Evolutionary conservation across 768 basidiomycete genomes (phyloP), one percentile per base, ranked within the genome.

Genomic region (Boletus coccyginus): DNA sequence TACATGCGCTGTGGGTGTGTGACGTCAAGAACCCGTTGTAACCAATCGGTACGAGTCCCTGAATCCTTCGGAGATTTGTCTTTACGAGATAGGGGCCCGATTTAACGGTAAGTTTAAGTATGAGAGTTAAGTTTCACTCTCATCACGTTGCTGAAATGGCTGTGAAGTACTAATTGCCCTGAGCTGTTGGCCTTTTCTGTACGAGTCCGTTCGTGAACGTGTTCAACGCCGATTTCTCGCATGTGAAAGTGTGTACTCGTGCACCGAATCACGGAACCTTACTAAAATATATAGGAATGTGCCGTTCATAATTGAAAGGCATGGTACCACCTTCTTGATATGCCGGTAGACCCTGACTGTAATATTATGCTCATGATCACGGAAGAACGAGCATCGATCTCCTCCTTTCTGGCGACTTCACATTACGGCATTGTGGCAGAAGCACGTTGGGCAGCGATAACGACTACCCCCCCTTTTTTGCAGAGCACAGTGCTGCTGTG

Each of bases 291-390:
- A n/a, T 31, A 45, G 45, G 21, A 48, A 56, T 14, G 32, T 29
- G 36, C 29, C 41, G 9, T 55, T 60, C 64, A 56, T 56, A 14
- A 61, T n/a, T 17, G 39, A n/a, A 53, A 29, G 31, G 42, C 39
- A 44, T 17, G n/a, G n/a, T n/a, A n/a, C 53, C 27, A 45, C 21
- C 21, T 53, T 52, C 41, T 46, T 27, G 19, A 33, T 19, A 17
- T 32, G 29, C 56, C 31, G 51, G n/a, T 45, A 11, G 35, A 53
- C 63, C 64, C 64, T 65, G 63, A 62, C 46, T 31, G 38, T 41
- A n/a, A n/a, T n/a, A n/a, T n/a, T n/a, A n/a, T n/a, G n/a, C n/a
- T n/a, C n/a, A n/a, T n/a, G n/a, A 21, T 41, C 40, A 46, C 41
- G 40, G 45, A 53, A 41, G 35, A 53, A 43, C 10, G 32, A 7